These are phyloP conservation scores for Orobanche coerulescens DNA, from an alignment of 257 asterid genomes.

Conservation along the genomic window DNA sequence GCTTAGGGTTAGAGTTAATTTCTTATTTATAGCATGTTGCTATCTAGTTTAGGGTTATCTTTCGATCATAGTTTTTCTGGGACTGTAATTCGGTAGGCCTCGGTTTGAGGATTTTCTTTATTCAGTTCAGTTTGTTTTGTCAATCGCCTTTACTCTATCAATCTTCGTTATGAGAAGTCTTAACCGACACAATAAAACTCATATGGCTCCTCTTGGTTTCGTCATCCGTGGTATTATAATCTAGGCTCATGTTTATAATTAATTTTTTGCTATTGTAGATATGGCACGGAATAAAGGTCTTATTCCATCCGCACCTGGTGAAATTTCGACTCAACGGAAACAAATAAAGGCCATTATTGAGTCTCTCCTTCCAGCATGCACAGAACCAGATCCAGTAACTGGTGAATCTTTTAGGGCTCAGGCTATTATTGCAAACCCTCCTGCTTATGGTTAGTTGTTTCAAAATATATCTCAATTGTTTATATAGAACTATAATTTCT, in stretches of 20 bases:
- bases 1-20: no score
- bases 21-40: no score
- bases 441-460: constrained; percentile 82
- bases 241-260: no score
- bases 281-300: constrained; percentile 99
- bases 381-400: constrained; percentile 70
- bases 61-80: no score
- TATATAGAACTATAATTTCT: background rate
- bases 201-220: background rate
- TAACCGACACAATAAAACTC: background rate
- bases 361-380: constrained; percentile 97
- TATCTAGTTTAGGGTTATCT: no score
- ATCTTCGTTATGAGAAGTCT: background rate
- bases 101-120: no score
- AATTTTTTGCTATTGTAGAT: constrained; percentile 38
- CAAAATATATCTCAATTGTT: background rate
- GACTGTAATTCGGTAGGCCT: no score
- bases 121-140: no score
- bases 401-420: constrained; percentile 90
- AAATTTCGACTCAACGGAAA: constrained; percentile 68
- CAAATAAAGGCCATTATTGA: constrained; percentile 87
- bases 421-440: constrained; percentile 98
- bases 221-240: no score
- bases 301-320: constrained; percentile 85
- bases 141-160: no score